Conservation (phyloP, 2,329 filamentous ascomycete genomes). For the Penicillium brevicompactum region DNA sequence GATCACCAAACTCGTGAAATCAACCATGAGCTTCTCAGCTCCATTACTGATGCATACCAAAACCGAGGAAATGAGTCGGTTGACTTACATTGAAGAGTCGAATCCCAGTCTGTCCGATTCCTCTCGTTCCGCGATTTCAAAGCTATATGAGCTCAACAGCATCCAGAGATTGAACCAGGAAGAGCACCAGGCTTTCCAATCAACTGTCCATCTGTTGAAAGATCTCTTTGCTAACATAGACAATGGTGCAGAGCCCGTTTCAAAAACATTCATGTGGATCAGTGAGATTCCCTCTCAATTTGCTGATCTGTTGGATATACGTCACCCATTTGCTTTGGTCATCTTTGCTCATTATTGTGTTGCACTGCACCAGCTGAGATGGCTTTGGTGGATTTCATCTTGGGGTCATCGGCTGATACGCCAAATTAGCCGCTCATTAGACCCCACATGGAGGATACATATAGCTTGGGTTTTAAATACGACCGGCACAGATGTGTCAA, state of each 20-base stretch:
- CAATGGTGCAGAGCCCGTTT: not conserved
- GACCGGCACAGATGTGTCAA: not conserved
- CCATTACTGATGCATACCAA: not conserved
- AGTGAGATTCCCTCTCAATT: not conserved
- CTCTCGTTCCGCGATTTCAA: not conserved
- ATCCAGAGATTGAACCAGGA: not conserved
- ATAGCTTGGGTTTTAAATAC: not conserved
- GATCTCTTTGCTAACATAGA: not conserved
- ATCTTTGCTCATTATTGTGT: constrained; percentile 2
- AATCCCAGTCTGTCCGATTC: not conserved
- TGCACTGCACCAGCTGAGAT: not conserved
- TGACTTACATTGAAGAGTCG: not conserved
- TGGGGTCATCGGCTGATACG: not conserved
- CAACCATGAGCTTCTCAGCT: not conserved
- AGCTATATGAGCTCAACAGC: not conserved
- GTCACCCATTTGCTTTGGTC: not conserved
- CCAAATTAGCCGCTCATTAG: not conserved
- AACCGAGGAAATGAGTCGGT: not conserved
- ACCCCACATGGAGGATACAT: not conserved
- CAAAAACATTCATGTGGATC: not conserved
- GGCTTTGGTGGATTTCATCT: constrained; percentile 4
- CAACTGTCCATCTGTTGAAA: not conserved
- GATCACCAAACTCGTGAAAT: not conserved
- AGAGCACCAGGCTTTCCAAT: not conserved
- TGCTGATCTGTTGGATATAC: not conserved